Percentiles rank a stretch among this genome's conserved stretches.
phyloP scores from a whole-genome alignment of 805 yeast species.

The Pichia thaimueangensis region DNA sequence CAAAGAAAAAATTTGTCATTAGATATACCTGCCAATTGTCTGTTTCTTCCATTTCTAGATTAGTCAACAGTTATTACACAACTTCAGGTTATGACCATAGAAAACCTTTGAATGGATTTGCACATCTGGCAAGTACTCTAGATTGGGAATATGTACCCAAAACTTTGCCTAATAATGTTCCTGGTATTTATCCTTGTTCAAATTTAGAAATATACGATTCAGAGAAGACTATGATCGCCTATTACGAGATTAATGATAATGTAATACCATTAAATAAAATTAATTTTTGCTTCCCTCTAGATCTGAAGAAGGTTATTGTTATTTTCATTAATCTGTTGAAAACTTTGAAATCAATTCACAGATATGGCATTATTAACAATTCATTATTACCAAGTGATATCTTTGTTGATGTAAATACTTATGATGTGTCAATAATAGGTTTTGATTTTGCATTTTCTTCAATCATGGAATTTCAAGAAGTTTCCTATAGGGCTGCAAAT shows the following conservation, averaged over 20 bases:
- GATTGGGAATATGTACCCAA: conserved; percentile 8
- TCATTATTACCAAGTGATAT: conserved; percentile 38
- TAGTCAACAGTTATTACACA: conserved; percentile 12
- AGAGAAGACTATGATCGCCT: conserved; percentile 4
- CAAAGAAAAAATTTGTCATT: conserved; percentile 8
- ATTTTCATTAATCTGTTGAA: conserved; percentile 21
- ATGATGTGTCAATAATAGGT: conserved; percentile 35
- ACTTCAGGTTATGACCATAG: conserved; percentile 8
- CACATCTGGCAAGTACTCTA: not conserved
- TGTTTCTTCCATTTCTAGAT: conserved; percentile 12
- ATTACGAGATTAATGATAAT: conserved; percentile 6
- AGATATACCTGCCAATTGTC: conserved; percentile 13
- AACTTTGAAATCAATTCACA: conserved; percentile 31
- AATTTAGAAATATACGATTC: conserved; percentile 2
- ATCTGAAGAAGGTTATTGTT: conserved; percentile 20
- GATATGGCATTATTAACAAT: conserved; percentile 40
- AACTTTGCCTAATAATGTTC: conserved; percentile 9
- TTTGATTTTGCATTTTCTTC: conserved; percentile 44
- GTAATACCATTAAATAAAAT: not conserved
- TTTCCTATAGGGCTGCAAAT: conserved; percentile 38
- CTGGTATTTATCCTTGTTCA: conserved; percentile 8
- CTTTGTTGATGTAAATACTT: conserved; percentile 28
- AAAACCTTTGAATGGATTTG: not conserved
- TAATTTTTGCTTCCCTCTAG: conserved; percentile 7
- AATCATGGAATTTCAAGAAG: conserved; percentile 35